Evolutionary conservation across 495 filamentous ascomycete genomes (phyloP).

Genomic region (Bathelium albidoporum): DNA sequence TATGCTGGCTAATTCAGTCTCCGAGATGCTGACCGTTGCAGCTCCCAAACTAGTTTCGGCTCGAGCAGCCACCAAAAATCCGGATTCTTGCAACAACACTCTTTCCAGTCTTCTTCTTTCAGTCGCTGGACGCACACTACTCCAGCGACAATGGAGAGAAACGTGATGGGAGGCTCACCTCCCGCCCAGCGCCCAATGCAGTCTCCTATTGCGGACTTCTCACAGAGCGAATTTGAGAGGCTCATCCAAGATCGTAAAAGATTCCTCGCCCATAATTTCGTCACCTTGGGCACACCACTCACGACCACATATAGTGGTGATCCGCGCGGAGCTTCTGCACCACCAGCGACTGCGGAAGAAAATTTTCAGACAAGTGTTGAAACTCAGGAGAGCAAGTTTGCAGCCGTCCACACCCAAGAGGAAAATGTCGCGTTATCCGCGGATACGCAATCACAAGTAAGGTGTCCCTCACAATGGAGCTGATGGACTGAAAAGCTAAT

Average conservation of each 20-base stretch:
- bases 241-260: slow-evolving; percentile 1
- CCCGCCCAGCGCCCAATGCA: background rate
- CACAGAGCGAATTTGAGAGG: background rate
- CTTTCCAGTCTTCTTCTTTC: background rate
- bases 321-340: background rate
- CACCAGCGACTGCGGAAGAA: background rate
- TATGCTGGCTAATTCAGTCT: background rate
- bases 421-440: background rate
- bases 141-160: no score
- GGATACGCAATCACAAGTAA: background rate
- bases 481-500: background rate
- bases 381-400: background rate
- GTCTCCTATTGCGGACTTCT: background rate
- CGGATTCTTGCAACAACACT: background rate
- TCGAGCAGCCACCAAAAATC: background rate
- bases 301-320: background rate
- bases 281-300: background rate
- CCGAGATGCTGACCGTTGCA: background rate
- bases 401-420: background rate
- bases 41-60: background rate
- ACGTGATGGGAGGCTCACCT: background rate
- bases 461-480: background rate
- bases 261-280: background rate
- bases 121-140: background rate
- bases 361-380: background rate